phyloP scores from a whole-genome alignment of 129 eudicot species.

The Tagetes erecta region DNA sequence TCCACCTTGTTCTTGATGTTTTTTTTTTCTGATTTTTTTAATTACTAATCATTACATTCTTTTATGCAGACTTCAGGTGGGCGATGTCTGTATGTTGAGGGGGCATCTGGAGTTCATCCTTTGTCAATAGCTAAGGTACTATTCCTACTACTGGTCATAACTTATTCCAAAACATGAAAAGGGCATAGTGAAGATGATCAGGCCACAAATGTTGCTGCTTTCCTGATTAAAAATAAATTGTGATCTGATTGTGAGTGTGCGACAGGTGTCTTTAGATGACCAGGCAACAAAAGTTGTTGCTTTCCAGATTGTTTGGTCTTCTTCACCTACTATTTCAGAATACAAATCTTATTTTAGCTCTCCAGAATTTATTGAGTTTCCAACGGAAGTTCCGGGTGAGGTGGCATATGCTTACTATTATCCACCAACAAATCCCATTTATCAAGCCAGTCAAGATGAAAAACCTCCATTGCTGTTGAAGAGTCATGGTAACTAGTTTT shows the following conservation, averaged over 20 bases:
- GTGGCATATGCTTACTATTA: slow-evolving; percentile 89
- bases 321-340: slow-evolving; percentile 64
- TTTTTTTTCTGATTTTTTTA: slow-evolving; percentile 6
- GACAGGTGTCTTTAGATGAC: slow-evolving; percentile 77
- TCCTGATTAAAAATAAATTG: background rate
- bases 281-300: slow-evolving; percentile 55
- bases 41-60: background rate
- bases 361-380: slow-evolving; percentile 91
- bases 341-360: slow-evolving; percentile 61
- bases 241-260: slow-evolving; percentile 16
- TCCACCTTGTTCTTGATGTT: slow-evolving; percentile 15
- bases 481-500: slow-evolving; percentile 69
- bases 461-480: slow-evolving; percentile 87
- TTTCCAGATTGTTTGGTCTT: slow-evolving; percentile 80
- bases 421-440: slow-evolving; percentile 85
- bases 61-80: slow-evolving; percentile 56
- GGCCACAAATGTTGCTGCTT: too few relatives aligned
- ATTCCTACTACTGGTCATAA: slow-evolving; percentile 7
- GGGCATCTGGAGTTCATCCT: slow-evolving; percentile 89
- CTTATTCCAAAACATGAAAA: background rate
- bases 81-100: slow-evolving; percentile 70
- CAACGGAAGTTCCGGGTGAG: slow-evolving; percentile 83
- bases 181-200: too few relatives aligned
- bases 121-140: slow-evolving; percentile 84
- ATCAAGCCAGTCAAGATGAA: slow-evolving; percentile 68